Conservation (phyloP, 2,329 filamentous ascomycete species). For the Fusarium decemcellulare region DNA sequence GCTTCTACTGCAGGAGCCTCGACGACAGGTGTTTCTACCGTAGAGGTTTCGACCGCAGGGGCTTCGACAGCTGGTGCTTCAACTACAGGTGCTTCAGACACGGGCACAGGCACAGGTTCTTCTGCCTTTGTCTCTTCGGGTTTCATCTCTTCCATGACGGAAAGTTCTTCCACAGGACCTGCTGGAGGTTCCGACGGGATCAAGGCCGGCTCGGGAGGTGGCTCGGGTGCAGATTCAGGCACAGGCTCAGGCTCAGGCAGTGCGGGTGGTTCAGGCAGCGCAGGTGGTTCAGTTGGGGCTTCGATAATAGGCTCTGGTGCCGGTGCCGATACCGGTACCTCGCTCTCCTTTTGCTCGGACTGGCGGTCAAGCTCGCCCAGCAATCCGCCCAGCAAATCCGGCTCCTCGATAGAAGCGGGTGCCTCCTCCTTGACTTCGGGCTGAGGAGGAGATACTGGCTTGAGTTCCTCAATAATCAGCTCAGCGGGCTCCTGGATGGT, state of each 20-base stretch:
- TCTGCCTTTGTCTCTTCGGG: conserved; percentile 22
- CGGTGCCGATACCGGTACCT: conserved; percentile 12
- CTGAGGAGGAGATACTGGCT: conserved; percentile 38
- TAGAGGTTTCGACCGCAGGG: background rate
- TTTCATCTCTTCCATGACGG: conserved; percentile 16
- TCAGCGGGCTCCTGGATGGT: conserved; percentile 28
- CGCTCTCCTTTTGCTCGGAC: conserved; percentile 27
- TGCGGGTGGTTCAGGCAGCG: background rate
- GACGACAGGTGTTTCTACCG: conserved; percentile 7
- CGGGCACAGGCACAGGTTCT: conserved; percentile 14
- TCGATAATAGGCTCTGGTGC: conserved; percentile 26
- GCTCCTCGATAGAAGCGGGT: conserved; percentile 53
- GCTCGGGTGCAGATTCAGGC: conserved; percentile 7
- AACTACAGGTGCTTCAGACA: conserved; percentile 19
- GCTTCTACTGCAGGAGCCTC: background rate
- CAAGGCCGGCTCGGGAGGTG: conserved; percentile 16
- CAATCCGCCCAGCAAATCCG: conserved; percentile 61
- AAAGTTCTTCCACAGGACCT: conserved; percentile 13
- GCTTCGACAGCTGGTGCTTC: conserved; percentile 1
- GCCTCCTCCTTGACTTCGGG: conserved; percentile 35
- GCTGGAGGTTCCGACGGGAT: conserved; percentile 25
- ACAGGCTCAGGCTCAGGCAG: conserved; percentile 13
- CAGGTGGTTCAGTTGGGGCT: conserved; percentile 3
- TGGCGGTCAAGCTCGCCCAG: conserved; percentile 62
- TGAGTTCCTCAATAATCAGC: conserved; percentile 30